phyloP scores from a whole-genome alignment of 495 filamentous ascomycete species.

The Aspergillus sclerotiicarbonarius region DNA sequence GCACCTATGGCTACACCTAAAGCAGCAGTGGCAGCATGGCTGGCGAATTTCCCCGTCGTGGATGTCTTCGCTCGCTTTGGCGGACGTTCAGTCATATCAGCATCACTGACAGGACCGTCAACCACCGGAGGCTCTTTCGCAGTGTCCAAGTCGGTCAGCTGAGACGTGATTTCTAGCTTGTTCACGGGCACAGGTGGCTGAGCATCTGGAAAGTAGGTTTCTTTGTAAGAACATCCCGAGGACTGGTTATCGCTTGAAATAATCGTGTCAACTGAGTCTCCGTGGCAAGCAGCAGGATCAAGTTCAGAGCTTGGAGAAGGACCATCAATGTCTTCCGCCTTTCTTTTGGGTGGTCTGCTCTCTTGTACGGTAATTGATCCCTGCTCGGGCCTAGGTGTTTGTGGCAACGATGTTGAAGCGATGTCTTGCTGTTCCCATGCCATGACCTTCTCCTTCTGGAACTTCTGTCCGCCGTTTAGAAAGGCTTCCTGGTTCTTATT shows the following conservation, averaged over 20 bases:
- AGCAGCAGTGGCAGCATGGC: conserved; percentile 44
- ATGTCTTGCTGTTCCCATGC: not conserved
- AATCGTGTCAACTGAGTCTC: conserved; percentile 1
- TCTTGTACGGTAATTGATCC: not conserved
- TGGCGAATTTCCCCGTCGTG: conserved; percentile 22
- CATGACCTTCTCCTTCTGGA: not conserved
- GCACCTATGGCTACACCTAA: conserved; percentile 47
- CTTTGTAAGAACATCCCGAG: conserved; percentile 1
- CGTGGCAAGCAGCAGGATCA: not conserved
- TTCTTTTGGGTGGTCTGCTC: conserved; percentile 9
- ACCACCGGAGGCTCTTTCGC: not conserved
- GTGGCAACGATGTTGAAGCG: not conserved
- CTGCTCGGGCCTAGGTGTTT: no score
- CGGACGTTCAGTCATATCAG: conserved; percentile 20
- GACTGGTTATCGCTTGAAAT: not conserved
- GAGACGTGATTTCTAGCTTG: conserved; percentile 5
- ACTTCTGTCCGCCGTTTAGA: not conserved
- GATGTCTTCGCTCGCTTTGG: conserved; percentile 34
- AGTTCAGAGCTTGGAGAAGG: not conserved
- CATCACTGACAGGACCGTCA: conserved; percentile 18
- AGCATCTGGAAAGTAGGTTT: conserved; percentile 26
- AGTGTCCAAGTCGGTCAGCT: conserved; percentile 10
- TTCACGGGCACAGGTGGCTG: conserved; percentile 21
- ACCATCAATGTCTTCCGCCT: conserved; percentile 12
- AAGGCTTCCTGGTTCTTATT: not conserved